phyloP scores from a whole-genome alignment of 352 stramenopile species.

The Peronospora destructor region DNA sequence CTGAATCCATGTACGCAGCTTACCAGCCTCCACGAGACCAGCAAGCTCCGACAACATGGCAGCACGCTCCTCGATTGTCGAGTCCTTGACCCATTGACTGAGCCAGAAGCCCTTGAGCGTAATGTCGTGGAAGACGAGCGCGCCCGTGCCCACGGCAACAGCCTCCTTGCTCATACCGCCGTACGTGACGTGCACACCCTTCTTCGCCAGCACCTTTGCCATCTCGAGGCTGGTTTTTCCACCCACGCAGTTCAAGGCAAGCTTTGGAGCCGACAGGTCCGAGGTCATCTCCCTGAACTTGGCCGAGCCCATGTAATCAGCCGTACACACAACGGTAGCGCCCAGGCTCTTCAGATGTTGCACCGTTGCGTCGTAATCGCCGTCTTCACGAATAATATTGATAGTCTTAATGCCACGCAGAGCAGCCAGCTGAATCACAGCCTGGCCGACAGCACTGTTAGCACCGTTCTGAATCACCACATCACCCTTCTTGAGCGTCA shows the following conservation, averaged over 20 bases:
- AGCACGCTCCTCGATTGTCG: conserved; percentile 49
- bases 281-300: conserved; percentile 80
- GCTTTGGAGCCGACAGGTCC: conserved; percentile 78
- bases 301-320: conserved; percentile 68
- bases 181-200: conserved; percentile 76
- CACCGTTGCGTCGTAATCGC: conserved; percentile 69
- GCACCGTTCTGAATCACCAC: conserved; percentile 88
- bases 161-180: conserved; percentile 73
- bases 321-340: conserved; percentile 62
- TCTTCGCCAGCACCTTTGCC: conserved; percentile 61
- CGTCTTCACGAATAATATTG: conserved; percentile 84
- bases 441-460: conserved; percentile 82
- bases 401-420: conserved; percentile 86
- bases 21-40: conserved; percentile 55
- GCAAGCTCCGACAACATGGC: conserved; percentile 69
- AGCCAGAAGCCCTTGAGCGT: conserved; percentile 85
- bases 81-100: conserved; percentile 73
- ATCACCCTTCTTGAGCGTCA: conserved; percentile 65
- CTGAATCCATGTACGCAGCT: conserved; percentile 79
- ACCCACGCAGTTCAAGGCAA: conserved; percentile 78
- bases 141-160: conserved; percentile 54
- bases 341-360: conserved; percentile 75
- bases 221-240: conserved; percentile 64
- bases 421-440: conserved; percentile 84
- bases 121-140: conserved; percentile 85